Evolutionary conservation across 129 eudicot species (phyloP).

Genomic region (Escallonia rubra): DNA sequence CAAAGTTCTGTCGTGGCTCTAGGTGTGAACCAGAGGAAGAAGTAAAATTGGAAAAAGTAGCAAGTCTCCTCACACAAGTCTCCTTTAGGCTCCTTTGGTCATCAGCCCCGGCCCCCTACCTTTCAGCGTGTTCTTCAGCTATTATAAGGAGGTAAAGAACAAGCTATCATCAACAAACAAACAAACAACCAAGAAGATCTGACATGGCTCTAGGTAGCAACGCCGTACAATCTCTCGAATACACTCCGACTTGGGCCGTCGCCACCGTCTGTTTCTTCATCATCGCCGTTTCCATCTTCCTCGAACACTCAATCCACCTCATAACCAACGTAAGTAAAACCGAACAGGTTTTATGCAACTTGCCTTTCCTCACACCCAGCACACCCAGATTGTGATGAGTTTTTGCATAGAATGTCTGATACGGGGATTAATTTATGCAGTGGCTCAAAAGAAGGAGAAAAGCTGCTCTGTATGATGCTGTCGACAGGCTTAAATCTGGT

Average conservation of each 20-base stretch:
- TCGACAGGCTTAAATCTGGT: slow-evolving; percentile 43
- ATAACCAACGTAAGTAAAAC: slow-evolving; percentile 1
- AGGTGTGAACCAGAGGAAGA: background rate
- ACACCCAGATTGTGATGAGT: background rate
- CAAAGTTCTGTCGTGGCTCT: background rate
- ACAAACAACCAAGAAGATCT: too few relatives aligned
- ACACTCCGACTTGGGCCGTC: slow-evolving; percentile 50
- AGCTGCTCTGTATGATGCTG: slow-evolving; percentile 37
- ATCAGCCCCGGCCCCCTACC: too few relatives aligned
- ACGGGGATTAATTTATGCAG: slow-evolving; percentile 10
- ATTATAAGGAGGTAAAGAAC: too few relatives aligned
- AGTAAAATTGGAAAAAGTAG: background rate
- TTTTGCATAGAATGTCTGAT: background rate
- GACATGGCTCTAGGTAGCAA: slow-evolving; percentile 21
- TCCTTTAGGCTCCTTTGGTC: too few relatives aligned
- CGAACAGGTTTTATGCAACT: too few relatives aligned
- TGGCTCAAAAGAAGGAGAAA: slow-evolving; percentile 41
- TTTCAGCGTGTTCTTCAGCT: too few relatives aligned
- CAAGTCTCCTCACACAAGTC: background rate
- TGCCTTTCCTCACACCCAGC: background rate
- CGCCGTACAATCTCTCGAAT: slow-evolving; percentile 23
- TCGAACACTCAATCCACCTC: slow-evolving; percentile 39
- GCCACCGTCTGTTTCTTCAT: slow-evolving; percentile 43
- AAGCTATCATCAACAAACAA: too few relatives aligned
- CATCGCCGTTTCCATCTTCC: slow-evolving; percentile 23